These are phyloP conservation scores for Phyllosticta ampelicida DNA, from an alignment of 2,329 filamentous ascomycete genomes.

Conservation along the genomic window DNA sequence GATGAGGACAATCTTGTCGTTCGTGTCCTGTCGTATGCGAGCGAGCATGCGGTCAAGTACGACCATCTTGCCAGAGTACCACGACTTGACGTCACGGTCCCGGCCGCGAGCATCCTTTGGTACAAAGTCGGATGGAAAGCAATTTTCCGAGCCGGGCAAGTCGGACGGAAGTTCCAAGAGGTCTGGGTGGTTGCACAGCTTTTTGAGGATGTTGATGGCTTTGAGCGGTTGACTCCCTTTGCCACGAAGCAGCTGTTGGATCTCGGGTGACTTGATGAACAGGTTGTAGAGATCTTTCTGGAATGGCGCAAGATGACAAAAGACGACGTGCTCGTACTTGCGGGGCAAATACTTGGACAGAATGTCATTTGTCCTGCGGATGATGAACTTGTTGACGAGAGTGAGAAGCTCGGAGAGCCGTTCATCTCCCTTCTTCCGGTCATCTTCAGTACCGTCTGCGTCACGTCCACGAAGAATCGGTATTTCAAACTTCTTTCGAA, in stretches of 20 bases:
- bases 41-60: slow-evolving; percentile 97
- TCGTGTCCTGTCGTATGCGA: slow-evolving; percentile 87
- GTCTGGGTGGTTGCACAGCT: slow-evolving; percentile 96
- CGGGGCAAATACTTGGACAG: slow-evolving; percentile 93
- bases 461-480: slow-evolving; percentile 88
- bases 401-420: slow-evolving; percentile 68
- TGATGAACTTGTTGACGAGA: slow-evolving; percentile 96
- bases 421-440: slow-evolving; percentile 73
- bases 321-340: slow-evolving; percentile 98
- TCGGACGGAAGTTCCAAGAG: slow-evolving; percentile 74
- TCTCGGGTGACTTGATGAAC: slow-evolving; percentile 91
- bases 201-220: slow-evolving; percentile 93
- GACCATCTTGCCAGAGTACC: slow-evolving; percentile 97
- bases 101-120: slow-evolving; percentile 78
- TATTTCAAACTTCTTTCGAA: slow-evolving; percentile 86
- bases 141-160: slow-evolving; percentile 72
- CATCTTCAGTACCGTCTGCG: slow-evolving; percentile 73
- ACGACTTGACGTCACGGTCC: slow-evolving; percentile 84
- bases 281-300: slow-evolving; percentile 92
- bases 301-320: slow-evolving; percentile 89
- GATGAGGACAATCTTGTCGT: slow-evolving; percentile 98
- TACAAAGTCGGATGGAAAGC: slow-evolving; percentile 77
- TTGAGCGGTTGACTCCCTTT: slow-evolving; percentile 95
- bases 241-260: slow-evolving; percentile 79
- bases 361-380: slow-evolving; percentile 94